Evolutionary conservation across 2,329 filamentous ascomycete species (phyloP), one percentile per base, ranked within the genome.

Genomic region (Arthrobotrys conoides): DNA sequence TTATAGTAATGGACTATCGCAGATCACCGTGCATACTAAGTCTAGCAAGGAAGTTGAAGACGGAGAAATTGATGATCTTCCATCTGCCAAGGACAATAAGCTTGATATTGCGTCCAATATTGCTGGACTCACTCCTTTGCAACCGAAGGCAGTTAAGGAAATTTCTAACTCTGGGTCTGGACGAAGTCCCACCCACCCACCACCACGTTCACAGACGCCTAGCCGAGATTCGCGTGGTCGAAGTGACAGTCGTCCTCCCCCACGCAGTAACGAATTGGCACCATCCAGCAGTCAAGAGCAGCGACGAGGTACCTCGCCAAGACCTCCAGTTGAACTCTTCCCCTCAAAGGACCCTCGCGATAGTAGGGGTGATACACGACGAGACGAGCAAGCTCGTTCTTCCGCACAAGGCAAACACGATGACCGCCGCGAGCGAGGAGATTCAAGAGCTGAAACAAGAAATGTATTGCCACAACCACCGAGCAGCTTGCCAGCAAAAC

Each of bases 11-110:
- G 49, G 49, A 66, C 70, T 64, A 61, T 66, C 33, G 44, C 73
- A 77, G 59, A 80, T 71, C 30, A 80, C 76, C 36, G 75, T 82
- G 14, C 81, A 81, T 22, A 65, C 80, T 12, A 81, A 82, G 66
- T 72, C 79, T n/a, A 80, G 66, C 27, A 80, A 73, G 18, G 81
- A 82, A 53, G 81, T 81, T 51, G 81, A 82, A 59, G 81, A 82
- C 66, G 81, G 81, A 6, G 81, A 82, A 65, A 81, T 82, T 38
- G 81, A 82, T 27, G 81, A 82, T 69, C 48, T 71, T 24, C 65
- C 80, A 64, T 76, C 80, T 20, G 66, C 80, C 33, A 70, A 73
- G 55, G 64, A 76, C 27, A 63, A 46, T 33, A 72, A 71, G 36
- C 46, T 46, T 16, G 71, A 76, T 36, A 36, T 69, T 18, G 16